Evolutionary conservation across 768 basidiomycete species (phyloP).

Genomic region (Leucosporidium creatinivorum): DNA sequence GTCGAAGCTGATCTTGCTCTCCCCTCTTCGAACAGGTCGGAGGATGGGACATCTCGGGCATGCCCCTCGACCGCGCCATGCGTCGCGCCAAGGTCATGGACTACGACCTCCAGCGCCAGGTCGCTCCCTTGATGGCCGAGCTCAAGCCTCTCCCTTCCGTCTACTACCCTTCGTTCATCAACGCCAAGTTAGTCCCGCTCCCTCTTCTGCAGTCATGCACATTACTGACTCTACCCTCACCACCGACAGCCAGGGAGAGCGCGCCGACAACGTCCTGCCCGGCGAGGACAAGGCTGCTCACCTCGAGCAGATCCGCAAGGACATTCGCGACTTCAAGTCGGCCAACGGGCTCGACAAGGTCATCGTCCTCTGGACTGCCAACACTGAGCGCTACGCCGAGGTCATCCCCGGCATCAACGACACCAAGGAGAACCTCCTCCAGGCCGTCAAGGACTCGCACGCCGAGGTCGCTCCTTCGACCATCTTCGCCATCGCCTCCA

Average conservation of each 20-base stretch:
- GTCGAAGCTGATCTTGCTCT: background rate
- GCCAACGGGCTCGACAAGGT: conserved; percentile 75
- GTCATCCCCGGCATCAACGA: conserved; percentile 93
- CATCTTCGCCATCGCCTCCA: conserved; percentile 87
- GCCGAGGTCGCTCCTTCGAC: conserved; percentile 93
- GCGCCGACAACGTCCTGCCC: conserved; percentile 86
- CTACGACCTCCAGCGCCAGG: conserved; percentile 93
- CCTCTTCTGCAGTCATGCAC: background rate
- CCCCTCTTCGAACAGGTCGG: conserved; percentile 48
- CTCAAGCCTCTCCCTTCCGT: conserved; percentile 83
- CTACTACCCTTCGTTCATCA: conserved; percentile 48
- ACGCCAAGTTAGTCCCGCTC: background rate
- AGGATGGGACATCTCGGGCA: conserved; percentile 93
- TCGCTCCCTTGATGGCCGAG: conserved; percentile 72
- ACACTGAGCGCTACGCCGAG: conserved; percentile 95
- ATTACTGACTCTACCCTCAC: conserved; percentile 83
- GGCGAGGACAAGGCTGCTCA: conserved; percentile 82
- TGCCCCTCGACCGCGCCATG: conserved; percentile 86
- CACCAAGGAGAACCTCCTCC: conserved; percentile 76
- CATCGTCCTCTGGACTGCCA: conserved; percentile 93
- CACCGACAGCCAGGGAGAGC: conserved; percentile 91
- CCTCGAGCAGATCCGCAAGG: conserved; percentile 82
- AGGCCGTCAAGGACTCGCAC: conserved; percentile 74
- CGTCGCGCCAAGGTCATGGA: conserved; percentile 84
- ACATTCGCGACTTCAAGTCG: conserved; percentile 87